Conservation (phyloP, 1,284 basidiomycete genomes). For the Malassezia vespertilionis region DNA sequence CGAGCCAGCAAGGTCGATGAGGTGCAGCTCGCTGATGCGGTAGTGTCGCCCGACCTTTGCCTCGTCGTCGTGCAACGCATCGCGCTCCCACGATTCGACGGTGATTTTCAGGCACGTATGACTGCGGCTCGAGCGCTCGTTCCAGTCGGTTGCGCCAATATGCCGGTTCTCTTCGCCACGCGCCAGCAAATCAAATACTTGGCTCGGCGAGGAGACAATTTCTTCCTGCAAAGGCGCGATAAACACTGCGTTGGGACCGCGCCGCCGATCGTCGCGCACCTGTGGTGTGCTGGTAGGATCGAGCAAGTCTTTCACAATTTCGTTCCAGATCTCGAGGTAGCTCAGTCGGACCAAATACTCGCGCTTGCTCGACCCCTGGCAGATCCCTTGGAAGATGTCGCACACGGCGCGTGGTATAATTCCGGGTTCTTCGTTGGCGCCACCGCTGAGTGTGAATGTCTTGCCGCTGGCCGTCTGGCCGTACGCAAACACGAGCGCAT, state of each 20-base stretch:
- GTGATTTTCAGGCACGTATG: slow-evolving; percentile 62
- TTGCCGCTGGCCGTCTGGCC: slow-evolving; percentile 48
- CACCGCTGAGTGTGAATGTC: slow-evolving; percentile 31
- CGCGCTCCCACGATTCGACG: slow-evolving; percentile 33
- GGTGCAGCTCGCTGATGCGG: slow-evolving; percentile 53
- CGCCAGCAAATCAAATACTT: slow-evolving; percentile 70
- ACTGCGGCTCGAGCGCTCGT: slow-evolving; percentile 78
- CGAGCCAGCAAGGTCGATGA: slow-evolving; percentile 93
- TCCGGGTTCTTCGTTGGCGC: slow-evolving; percentile 50
- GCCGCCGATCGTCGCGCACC: slow-evolving; percentile 28
- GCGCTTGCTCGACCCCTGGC: slow-evolving; percentile 49
- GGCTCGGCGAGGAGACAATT: slow-evolving; percentile 76
- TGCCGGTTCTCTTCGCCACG: slow-evolving; percentile 77
- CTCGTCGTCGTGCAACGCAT: slow-evolving; percentile 1
- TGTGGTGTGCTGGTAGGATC: slow-evolving; percentile 57
- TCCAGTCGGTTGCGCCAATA: slow-evolving; percentile 94
- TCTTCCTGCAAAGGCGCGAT: slow-evolving; percentile 71
- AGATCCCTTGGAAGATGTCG: slow-evolving; percentile 49
- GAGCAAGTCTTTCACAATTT: slow-evolving; percentile 74
- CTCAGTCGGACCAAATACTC: slow-evolving; percentile 89
- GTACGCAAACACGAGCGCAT: slow-evolving; percentile 40
- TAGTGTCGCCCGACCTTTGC: slow-evolving; percentile 9
- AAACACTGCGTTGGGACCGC: slow-evolving; percentile 41
- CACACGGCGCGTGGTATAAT: slow-evolving; percentile 36
- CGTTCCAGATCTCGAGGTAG: slow-evolving; percentile 95